Evolutionary conservation across 805 yeast species (phyloP).

Genomic region (Aciculoconidium aculeatum): DNA sequence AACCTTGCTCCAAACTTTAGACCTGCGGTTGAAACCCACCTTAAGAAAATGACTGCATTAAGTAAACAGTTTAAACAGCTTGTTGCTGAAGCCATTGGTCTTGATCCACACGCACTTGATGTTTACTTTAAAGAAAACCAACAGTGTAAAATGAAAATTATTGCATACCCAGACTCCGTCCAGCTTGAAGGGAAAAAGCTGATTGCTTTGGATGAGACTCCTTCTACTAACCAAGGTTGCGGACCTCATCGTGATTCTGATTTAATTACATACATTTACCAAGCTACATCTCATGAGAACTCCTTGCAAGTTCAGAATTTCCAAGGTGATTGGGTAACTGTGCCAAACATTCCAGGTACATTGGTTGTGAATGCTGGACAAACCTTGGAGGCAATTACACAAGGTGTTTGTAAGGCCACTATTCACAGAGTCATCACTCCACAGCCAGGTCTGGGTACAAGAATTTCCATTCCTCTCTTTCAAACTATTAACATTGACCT

Average conservation of each 20-base stretch:
- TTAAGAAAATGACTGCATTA: constrained; percentile 41
- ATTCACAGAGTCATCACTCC: constrained; percentile 51
- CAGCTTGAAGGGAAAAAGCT: constrained; percentile 18
- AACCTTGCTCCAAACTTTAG: constrained; percentile 38
- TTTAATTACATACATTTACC: constrained; percentile 53
- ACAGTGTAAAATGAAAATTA: constrained; percentile 47
- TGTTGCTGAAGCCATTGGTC: constrained; percentile 51
- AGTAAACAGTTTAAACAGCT: constrained; percentile 38
- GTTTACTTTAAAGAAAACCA: constrained; percentile 47
- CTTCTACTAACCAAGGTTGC: constrained; percentile 41
- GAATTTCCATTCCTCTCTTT: constrained; percentile 45
- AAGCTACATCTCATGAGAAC: constrained; percentile 43
- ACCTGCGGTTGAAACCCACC: constrained; percentile 35
- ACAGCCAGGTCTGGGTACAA: constrained; percentile 28
- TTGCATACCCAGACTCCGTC: constrained; percentile 47
- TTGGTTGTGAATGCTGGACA: constrained; percentile 58
- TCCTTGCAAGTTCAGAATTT: constrained; percentile 53
- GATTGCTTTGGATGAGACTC: constrained; percentile 22
- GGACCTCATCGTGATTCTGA: constrained; percentile 70
- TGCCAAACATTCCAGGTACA: constrained; percentile 42
- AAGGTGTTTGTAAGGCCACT: constrained; percentile 55
- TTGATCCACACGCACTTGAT: constrained; percentile 40
- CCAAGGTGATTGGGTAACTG: constrained; percentile 53
- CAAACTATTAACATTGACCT: constrained; percentile 40
- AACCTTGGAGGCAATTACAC: constrained; percentile 53